Percentiles rank a stretch among this genome's conserved stretches.
These are phyloP conservation scores for Xylariaceae sp. DNA, from an alignment of 2,329 filamentous ascomycete species.

Conservation along the genomic window DNA sequence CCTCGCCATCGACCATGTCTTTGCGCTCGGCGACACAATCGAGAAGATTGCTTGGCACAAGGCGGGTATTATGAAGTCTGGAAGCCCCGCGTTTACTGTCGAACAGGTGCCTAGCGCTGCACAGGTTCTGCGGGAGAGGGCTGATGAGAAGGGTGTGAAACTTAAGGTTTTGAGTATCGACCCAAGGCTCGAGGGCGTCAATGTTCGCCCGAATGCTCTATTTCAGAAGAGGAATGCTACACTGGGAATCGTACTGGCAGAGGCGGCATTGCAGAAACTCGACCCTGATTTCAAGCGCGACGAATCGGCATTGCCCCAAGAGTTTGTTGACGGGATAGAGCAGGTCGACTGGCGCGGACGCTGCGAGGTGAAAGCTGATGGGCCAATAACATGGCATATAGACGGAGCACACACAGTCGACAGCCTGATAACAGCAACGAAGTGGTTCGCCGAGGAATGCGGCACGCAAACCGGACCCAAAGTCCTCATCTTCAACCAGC, in stretches of 20 bases:
- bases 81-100: constrained; percentile 56
- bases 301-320: constrained; percentile 47
- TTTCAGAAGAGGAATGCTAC: constrained; percentile 60
- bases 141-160: constrained; percentile 49
- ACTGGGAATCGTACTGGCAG: constrained; percentile 50
- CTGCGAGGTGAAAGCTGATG: constrained; percentile 61
- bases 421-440: constrained; percentile 76
- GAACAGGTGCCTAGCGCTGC: constrained; percentile 47
- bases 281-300: constrained; percentile 32
- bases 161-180: constrained; percentile 48
- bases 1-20: constrained; percentile 69
- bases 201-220: constrained; percentile 49
- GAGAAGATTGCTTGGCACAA: constrained; percentile 73
- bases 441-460: constrained; percentile 69
- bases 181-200: constrained; percentile 43
- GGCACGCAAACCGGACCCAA: constrained; percentile 29
- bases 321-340: constrained; percentile 72
- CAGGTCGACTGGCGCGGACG: constrained; percentile 75
- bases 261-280: constrained; percentile 46
- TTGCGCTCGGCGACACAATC: constrained; percentile 59
- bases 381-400: constrained; percentile 72
- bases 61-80: constrained; percentile 65
- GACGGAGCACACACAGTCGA: constrained; percentile 93
- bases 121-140: constrained; percentile 48
- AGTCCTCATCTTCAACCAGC: constrained; percentile 86